Evolutionary conservation across 169 alveolate genomes (phyloP), one percentile per base, ranked within the genome.

Genomic region (Plasmodium malariae): DNA sequence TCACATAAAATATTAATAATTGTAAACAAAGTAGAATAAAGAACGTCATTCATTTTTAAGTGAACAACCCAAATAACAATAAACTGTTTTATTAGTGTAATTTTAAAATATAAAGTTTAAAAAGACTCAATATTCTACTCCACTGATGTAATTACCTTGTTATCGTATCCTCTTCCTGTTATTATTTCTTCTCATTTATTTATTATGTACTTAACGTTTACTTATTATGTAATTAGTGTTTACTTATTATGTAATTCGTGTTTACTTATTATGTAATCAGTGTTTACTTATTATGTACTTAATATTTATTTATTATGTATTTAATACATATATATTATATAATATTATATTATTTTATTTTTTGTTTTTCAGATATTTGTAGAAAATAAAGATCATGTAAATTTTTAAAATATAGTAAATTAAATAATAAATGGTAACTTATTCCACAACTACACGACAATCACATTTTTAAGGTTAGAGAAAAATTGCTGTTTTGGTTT

Each of bases 341-440:
- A n/a, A n/a, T 62, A 26, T 62, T 62, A 24, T 68, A 40, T 40
- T 49, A 24, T 19, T 71, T 9, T 51, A 9, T 43, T 55, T 48
- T n/a, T 55, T 43, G 30, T 73, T 73, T 37, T 73, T 73, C 34
- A 30, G 45, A 73, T 21, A 26, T 55, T 57, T 54, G 34, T 57
- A 57, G 49, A 54, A 76, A 76, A 76, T 6, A 70, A 70, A 70
- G 40, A 62, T 62, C 89, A 76, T 76, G 89, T 43, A 36, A 60
- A 40, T 55, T 76, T 63, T 76, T 12, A 65, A 24, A 62, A 60
- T 2, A 7, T 76, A 62, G 7, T 43, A 76, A 32, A 24, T 21
- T 49, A 76, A 65, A 76, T 17, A 54, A 76, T 76, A 76, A 36
- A 76, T 76, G 89, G 89, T 76, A 62, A 76, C 68, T 43, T 19